Conservation (phyloP, 129 eudicot genomes). For the Saposhnikovia divaricata region DNA sequence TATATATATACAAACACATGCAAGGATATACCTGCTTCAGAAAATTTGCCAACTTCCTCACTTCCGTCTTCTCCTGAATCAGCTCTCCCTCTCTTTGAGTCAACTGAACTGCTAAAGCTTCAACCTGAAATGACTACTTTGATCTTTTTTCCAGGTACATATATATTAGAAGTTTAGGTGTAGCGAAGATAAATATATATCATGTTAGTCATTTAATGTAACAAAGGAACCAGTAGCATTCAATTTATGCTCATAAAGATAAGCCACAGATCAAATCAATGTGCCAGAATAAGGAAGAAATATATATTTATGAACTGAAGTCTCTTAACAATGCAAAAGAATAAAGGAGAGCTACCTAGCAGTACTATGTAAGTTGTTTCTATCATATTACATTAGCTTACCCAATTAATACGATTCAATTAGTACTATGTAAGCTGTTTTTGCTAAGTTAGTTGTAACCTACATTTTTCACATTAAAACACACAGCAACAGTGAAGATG, state of each 20-base stretch:
- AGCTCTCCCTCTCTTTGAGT: slow-evolving; percentile 88
- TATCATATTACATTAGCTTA: no score
- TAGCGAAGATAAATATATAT: neutral
- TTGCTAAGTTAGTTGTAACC: no score
- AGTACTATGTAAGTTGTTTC: no score
- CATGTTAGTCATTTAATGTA: neutral
- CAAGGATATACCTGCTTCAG: slow-evolving; percentile 56
- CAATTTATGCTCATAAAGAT: neutral
- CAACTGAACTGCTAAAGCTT: slow-evolving; percentile 87
- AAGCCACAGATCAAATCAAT: neutral
- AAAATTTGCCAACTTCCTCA: slow-evolving; percentile 66
- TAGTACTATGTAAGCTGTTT: no score
- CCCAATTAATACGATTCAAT: no score
- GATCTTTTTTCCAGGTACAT: neutral
- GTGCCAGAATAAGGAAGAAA: neutral
- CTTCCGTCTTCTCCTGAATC: slow-evolving; percentile 75
- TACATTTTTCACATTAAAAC: no score
- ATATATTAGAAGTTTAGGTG: neutral
- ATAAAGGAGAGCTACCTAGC: no score
- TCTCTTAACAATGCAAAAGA: no score
- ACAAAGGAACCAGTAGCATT: neutral
- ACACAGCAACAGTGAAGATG: no score
- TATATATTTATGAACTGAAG: no score
- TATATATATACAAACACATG: neutral
- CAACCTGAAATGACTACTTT: slow-evolving; percentile 43